phyloP scores from a whole-genome alignment of 2,329 filamentous ascomycete genomes.

The Botrytis hyacinthi region DNA sequence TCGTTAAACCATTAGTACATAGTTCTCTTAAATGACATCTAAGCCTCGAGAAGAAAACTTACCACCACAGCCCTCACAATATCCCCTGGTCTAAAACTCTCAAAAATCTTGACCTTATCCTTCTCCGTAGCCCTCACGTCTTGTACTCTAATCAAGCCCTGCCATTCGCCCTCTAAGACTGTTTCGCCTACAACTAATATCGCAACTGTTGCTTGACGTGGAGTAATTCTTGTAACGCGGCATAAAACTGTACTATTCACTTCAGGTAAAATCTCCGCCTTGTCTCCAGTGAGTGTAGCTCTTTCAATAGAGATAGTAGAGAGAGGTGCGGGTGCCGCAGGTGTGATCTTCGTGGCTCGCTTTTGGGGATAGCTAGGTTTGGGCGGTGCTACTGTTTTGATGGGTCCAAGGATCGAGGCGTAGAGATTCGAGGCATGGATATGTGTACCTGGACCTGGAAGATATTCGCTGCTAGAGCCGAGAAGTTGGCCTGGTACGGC shows the following conservation, averaged over 20 bases:
- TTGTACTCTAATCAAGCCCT: constrained; percentile 80
- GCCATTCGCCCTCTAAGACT: constrained; percentile 75
- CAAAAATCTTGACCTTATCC: constrained; percentile 86
- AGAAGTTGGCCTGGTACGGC: constrained; percentile 82
- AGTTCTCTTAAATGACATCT: neutral
- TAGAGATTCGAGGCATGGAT: constrained; percentile 72
- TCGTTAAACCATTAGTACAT: neutral
- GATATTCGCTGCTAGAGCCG: constrained; percentile 63
- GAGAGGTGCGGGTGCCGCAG: constrained; percentile 44
- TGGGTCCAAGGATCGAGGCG: constrained; percentile 76
- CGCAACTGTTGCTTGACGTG: constrained; percentile 78
- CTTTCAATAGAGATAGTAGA: constrained; percentile 56
- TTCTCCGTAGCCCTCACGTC: constrained; percentile 95
- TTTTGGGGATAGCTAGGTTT: constrained; percentile 49
- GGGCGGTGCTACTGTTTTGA: constrained; percentile 51
- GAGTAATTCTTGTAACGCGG: constrained; percentile 79
- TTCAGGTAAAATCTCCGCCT: constrained; percentile 74
- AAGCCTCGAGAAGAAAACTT: constrained; percentile 20
- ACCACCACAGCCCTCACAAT: constrained; percentile 84
- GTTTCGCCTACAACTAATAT: constrained; percentile 79
- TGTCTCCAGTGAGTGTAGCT: constrained; percentile 35
- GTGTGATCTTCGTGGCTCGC: constrained; percentile 57
- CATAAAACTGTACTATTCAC: constrained; percentile 80
- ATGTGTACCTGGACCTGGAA: constrained; percentile 80
- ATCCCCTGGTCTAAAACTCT: constrained; percentile 90